Evolutionary conservation across 164 flowering plant species (phyloP), one percentile per base, ranked within the genome.

Genomic region (Liquidambar formosana): DNA sequence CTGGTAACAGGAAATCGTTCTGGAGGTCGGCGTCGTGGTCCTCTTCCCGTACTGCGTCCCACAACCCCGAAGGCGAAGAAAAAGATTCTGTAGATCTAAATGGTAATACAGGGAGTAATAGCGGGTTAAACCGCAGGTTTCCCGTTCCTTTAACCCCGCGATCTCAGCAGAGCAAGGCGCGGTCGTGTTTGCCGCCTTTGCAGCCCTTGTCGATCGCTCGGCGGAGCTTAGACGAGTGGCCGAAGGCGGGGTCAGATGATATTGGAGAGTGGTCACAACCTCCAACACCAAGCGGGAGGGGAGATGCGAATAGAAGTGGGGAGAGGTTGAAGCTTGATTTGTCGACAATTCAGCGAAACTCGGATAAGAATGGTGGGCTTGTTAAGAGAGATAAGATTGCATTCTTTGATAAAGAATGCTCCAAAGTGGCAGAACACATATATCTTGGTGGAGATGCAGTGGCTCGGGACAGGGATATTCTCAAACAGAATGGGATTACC

Each of bases 1-100:
- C 85, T 5, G 79, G 82, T 18, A 64, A 71, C 46, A 75, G 89
- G 65, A 90, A 75, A 69, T 70, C 77, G 65, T 91, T 74, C 66
- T 91, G 93, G 93, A 79, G 93, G 60, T 90, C 97, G 0, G 88
- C 92, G 0, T 93, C 97, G 0, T 91, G 97, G 97, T 93, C 97
- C 0, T 53, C 90, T 19, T 86, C 93, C 5, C 76, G 89, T 19
- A 69, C 88, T n/a, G 59, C 75, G 1, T 67, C 71, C 12, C 83
- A 79, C 33, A 68, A 63, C 46, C 81, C 89, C 6, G 81, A 72
- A 22, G 66, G 22, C 67, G 79, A 73, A 13, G 83, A 64, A 18
- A 80, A 77, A 19, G 87, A 74, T 44, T 65, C 61, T 11, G 65
- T 70, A 0, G 92, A 86, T 76, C 77, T 79, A 5, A 54, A 61